A percentile compares a stretch with the other conserved stretches of the same genome.
Evolutionary conservation across 257 asterid species (phyloP).

Genomic region (Solanum lycopersicoides): DNA sequence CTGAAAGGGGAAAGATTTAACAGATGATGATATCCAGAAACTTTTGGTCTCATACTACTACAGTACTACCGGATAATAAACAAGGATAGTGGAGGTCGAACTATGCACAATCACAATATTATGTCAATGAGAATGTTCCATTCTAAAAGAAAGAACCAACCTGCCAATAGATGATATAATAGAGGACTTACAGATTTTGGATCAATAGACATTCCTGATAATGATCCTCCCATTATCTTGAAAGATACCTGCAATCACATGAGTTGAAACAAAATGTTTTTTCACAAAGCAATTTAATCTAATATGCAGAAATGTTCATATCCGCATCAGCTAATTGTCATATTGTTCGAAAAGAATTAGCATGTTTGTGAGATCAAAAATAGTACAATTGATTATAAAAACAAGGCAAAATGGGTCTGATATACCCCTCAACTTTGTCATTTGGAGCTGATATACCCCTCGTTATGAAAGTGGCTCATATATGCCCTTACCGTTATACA

Average conservation of each 20-base stretch:
- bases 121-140: background rate
- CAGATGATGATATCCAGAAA: background rate
- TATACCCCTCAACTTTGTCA: too few species aligned
- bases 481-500: too few species aligned
- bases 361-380: background rate
- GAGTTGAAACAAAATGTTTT: background rate
- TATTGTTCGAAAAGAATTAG: background rate
- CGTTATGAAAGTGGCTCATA: too few species aligned
- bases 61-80: background rate
- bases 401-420: too few species aligned
- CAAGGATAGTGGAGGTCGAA: background rate
- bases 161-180: background rate
- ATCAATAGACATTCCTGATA: constrained; percentile 89
- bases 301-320: constrained; percentile 4
- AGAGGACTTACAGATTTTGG: constrained; percentile 72
- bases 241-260: constrained; percentile 66
- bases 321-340: background rate
- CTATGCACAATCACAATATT: background rate
- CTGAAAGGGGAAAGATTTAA: background rate
- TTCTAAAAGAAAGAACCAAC: background rate
- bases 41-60: background rate
- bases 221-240: constrained; percentile 72
- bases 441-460: too few species aligned
- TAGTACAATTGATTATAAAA: background rate
- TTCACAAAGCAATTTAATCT: background rate